Percentiles rank a stretch among this genome's conserved stretches.
These are phyloP conservation scores for Leccinellum albellum DNA, from an alignment of 768 basidiomycete genomes.

Conservation along the genomic window DNA sequence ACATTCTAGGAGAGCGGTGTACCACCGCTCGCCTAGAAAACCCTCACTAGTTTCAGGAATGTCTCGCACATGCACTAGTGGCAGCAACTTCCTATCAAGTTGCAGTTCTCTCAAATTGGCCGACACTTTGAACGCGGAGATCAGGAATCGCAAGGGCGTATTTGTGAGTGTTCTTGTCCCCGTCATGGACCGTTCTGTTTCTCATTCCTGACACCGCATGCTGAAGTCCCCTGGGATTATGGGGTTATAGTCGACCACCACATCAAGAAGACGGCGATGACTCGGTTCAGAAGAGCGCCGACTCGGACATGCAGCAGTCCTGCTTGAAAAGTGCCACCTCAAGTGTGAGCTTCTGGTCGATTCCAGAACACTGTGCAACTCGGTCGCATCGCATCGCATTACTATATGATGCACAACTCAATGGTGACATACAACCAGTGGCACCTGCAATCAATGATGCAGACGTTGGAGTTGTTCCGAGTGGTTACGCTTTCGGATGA, in stretches of 20 bases:
- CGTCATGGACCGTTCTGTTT: constrained; percentile 7
- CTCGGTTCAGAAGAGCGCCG: constrained; percentile 90
- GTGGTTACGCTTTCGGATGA: constrained; percentile 93
- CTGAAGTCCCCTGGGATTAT: constrained; percentile 75
- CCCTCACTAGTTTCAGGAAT: no score
- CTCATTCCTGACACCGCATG: constrained; percentile 52
- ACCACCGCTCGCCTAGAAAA: no score
- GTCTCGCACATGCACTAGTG: constrained; percentile 59
- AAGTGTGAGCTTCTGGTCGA: constrained; percentile 89
- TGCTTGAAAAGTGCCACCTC: constrained; percentile 92
- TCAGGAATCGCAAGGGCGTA: constrained; percentile 95
- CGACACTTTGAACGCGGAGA: constrained; percentile 95
- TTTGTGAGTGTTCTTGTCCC: constrained; percentile 34
- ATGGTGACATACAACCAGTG: constrained; percentile 95
- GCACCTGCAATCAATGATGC: constrained; percentile 84
- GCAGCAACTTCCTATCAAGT: constrained; percentile 96
- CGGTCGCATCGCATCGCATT: constrained; percentile 83
- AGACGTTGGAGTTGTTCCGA: constrained; percentile 84
- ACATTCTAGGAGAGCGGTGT: no score
- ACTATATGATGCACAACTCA: constrained; percentile 90
- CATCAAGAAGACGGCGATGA: constrained; percentile 83
- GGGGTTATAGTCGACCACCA: constrained; percentile 85
- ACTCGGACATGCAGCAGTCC: constrained; percentile 74
- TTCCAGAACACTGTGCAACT: constrained; percentile 87
- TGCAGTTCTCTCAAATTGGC: constrained; percentile 91